Evolutionary conservation across 176 grass and related monocot genomes (phyloP).

Genomic region (Zizania latifolia): DNA sequence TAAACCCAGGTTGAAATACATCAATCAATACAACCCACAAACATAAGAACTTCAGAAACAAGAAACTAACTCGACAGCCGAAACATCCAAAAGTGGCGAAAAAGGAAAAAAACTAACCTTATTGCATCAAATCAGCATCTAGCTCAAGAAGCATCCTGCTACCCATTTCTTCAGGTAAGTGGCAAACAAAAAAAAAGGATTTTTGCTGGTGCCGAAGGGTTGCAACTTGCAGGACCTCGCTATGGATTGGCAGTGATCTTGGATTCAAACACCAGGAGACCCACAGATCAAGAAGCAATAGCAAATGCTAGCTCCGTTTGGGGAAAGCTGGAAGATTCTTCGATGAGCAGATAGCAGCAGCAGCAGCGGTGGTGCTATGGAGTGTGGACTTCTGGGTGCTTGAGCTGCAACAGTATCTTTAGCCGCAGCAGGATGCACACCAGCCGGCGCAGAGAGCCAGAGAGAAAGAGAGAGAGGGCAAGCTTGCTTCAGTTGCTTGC

Average conservation of each 20-base stretch:
- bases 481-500: background rate
- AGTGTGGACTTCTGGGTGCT: background rate
- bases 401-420: slow-evolving; percentile 30
- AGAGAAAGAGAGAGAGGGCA: background rate
- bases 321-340: slow-evolving; percentile 37
- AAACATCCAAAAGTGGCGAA: background rate
- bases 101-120: slow-evolving; percentile 19
- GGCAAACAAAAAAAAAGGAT: background rate
- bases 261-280: background rate
- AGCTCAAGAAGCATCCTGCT: slow-evolving; percentile 15
- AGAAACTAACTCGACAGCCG: no score
- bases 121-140: slow-evolving; percentile 8
- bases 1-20: background rate
- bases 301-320: slow-evolving; percentile 6
- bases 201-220: background rate
- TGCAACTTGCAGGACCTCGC: background rate
- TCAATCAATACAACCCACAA: background rate
- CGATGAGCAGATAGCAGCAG: background rate
- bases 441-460: slow-evolving; percentile 38
- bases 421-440: slow-evolving; percentile 25
- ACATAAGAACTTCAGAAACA: background rate
- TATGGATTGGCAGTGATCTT: slow-evolving; percentile 3
- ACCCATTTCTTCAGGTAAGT: slow-evolving; percentile 1
- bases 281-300: slow-evolving; percentile 18
- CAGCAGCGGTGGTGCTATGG: background rate